These are phyloP conservation scores for Monosporascus sp. DNA, from an alignment of 2,329 filamentous ascomycete genomes.

Conservation along the genomic window DNA sequence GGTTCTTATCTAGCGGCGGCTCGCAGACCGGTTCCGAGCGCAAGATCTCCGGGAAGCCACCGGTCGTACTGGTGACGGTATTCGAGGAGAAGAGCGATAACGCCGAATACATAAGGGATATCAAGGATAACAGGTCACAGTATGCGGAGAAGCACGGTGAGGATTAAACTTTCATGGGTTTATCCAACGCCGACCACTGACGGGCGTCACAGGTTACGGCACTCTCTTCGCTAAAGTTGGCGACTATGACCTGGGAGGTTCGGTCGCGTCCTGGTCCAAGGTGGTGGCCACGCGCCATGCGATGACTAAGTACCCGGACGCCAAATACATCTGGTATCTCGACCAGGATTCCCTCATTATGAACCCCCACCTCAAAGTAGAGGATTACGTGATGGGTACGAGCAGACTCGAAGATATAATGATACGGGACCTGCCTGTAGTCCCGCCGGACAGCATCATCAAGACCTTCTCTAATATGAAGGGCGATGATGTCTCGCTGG, in stretches of 20 bases:
- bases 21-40: conserved; percentile 28
- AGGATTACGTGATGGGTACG: conserved; percentile 64
- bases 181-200: conserved; percentile 7
- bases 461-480: conserved; percentile 84
- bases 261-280: conserved; percentile 64
- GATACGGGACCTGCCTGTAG: conserved; percentile 79
- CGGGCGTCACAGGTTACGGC: conserved; percentile 62
- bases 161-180: not conserved
- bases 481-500: conserved; percentile 70
- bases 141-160: conserved; percentile 86
- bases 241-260: conserved; percentile 65
- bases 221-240: conserved; percentile 74
- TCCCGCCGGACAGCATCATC: conserved; percentile 95
- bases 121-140: conserved; percentile 75
- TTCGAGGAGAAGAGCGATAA: conserved; percentile 64
- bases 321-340: conserved; percentile 80
- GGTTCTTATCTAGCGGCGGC: conserved; percentile 44
- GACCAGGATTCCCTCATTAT: conserved; percentile 84
- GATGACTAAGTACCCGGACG: conserved; percentile 71
- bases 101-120: conserved; percentile 62
- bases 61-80: conserved; percentile 78
- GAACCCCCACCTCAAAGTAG: conserved; percentile 66
- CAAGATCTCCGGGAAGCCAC: conserved; percentile 46
- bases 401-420: conserved; percentile 68
- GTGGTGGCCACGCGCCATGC: conserved; percentile 87